Evolutionary conservation across 768 basidiomycete genomes (phyloP).

Genomic region (Leccinum subgranulosum): DNA sequence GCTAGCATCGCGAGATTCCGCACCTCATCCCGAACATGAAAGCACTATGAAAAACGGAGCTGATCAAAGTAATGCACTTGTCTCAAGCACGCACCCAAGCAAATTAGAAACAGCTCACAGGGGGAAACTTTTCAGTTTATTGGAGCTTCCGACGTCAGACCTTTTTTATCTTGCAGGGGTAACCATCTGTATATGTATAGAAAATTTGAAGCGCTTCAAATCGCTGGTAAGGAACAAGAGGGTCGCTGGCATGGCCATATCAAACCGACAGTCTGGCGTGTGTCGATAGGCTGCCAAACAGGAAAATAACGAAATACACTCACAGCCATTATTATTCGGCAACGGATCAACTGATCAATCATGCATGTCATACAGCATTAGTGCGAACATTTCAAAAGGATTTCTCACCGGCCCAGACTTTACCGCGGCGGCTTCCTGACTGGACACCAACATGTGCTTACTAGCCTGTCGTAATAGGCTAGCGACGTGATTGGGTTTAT

Average conservation of each 20-base stretch:
- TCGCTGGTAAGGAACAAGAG: background rate
- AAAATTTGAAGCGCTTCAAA: background rate
- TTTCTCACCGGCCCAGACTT: background rate
- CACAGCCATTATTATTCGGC: background rate
- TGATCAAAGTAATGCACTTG: background rate
- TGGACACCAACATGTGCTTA: background rate
- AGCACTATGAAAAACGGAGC: background rate
- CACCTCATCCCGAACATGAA: background rate
- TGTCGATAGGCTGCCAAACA: background rate
- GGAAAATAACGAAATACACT: background rate
- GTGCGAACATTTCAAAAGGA: background rate
- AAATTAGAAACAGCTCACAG: background rate
- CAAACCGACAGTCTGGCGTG: background rate
- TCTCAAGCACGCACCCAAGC: background rate
- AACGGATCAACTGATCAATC: background rate
- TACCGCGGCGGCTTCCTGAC: background rate
- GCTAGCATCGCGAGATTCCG: conserved; percentile 2
- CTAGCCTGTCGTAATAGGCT: background rate
- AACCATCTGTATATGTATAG: background rate
- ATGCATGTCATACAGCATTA: background rate
- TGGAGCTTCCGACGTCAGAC: background rate
- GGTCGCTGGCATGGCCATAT: background rate
- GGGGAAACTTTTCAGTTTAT: background rate
- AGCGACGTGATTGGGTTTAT: background rate
- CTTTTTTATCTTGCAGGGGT: background rate